Evolutionary conservation across 192 early-diverging fungal species (phyloP), one percentile per base, ranked within the genome.

Genomic region (Coemansia sp.): DNA sequence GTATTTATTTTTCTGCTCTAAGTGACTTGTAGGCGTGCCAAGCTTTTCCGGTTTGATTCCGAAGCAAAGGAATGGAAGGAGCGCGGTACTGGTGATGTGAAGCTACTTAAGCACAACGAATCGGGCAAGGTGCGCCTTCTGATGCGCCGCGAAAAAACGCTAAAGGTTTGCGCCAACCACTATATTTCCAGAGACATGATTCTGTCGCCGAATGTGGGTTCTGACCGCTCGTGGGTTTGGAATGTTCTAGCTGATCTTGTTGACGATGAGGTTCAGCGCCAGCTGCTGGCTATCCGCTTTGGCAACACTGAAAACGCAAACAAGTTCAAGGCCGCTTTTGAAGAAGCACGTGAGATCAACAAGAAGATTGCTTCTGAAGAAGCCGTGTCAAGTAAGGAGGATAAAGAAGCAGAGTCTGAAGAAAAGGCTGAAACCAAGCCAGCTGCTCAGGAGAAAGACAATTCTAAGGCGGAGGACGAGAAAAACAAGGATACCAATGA

Each of bases 111-210:
- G 83, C 96, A 99, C 88, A 94, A 95, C 86, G 84, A 87, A 56
- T 84, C 87, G 67, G 85, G 85, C 61, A 95, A 94, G 84, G 83
- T 98, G 76, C 95, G 97, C 70, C 73, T 99, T n/a, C 84, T 99
- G 71, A 99, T 99, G 97, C 92, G 96, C 51, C 90, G 97, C 53
- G 97, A 99, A 72, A 97, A 98, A 85, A 99, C 95, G 22, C 88
- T 87, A 73, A 99, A 99, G 90, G 91, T 99, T 68, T 99, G 97
- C 78, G 95, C 96, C 76, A 99, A 99, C 88, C 97, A 99, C 86
- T 90, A 91, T 71, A 78, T 98, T 65, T 89, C 94, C 50, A 57
- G 86, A 5, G 92, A 92, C 50, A 96, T 99, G 92, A 85, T 85
- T 39, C 86, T 99, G 70, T 86, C 88, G 24, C 91, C 97, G 32